Percentiles rank a stretch among this genome's conserved stretches.
phyloP scores from a whole-genome alignment of 2,329 filamentous ascomycete species.

The Colletotrichum sp. region DNA sequence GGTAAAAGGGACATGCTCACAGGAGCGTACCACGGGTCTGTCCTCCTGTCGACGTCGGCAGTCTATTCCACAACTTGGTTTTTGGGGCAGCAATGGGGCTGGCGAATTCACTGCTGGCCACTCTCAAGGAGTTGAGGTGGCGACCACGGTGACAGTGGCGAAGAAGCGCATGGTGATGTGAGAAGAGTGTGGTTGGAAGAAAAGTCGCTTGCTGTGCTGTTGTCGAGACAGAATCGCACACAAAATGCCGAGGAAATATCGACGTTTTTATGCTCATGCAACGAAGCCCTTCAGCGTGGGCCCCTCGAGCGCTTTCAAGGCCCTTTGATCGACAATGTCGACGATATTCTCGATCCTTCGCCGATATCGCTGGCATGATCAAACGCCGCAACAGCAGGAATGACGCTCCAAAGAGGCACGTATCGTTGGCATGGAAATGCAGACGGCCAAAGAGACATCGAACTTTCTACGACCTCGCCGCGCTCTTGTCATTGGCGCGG shows the following conservation, averaged over 20 bases:
- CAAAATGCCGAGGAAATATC: not conserved
- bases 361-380: not conserved
- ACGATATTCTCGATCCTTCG: not conserved
- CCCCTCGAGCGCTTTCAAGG: not conserved
- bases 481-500: not conserved
- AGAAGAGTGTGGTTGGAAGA: not conserved
- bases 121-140: not conserved
- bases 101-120: not conserved
- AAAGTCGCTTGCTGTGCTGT: not conserved
- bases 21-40: not conserved
- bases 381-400: not conserved
- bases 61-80: not conserved
- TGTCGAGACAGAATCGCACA: not conserved
- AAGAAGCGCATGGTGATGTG: not conserved
- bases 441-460: not conserved
- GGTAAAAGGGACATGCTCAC: not conserved
- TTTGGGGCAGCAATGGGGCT: not conserved
- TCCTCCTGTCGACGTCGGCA: not conserved
- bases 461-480: not conserved
- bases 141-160: not conserved
- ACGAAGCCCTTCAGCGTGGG: not conserved
- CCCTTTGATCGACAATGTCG: not conserved
- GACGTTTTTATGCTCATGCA: not conserved
- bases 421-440: not conserved
- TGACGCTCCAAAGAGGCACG: not conserved